Base-by-base conservation (phyloP, 352 stramenopile species). In the Phytophthora sp. region DNA sequence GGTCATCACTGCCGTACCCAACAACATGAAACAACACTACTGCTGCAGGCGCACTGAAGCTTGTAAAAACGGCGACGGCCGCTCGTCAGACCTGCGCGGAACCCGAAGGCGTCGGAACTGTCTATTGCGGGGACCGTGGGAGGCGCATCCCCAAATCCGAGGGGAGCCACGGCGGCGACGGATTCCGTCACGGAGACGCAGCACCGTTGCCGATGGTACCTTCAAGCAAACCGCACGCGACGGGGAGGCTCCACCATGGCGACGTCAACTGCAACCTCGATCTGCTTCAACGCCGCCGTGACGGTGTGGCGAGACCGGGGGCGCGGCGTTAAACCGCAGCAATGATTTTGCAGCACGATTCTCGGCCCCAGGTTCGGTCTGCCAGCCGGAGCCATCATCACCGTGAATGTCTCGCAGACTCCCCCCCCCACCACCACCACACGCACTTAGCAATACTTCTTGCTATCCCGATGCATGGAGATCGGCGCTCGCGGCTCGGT, bases 81-180 rank as follows among this genome's bases (percentile, higher is more conserved):
- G 29, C 24, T 46, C 44, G 33, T 57, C 50, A 57, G 52, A 47
- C 20, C 23, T 20, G 42, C 52, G 44, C 16, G 29, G 23, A 44
- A 45, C 16, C 57, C 15, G 18, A 51, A 29, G 27, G 46, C 18
- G 47, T 46, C 36, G 41, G 63, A 71, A 71, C 63, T 31, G 63
- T 66, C 63, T 66, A 52, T 52, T 60, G 62, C 61, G 23, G 60
- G 27, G 46, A 71, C 39, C 41, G 55, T 71, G 63, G 63, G 63
- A 71, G 63, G 39, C 56, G 38, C 63, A 71, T 71, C 63, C 31
- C 57, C 57, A 67, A 72, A 72, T 68, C 64, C 41, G 35, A 39
- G 23, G 44, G 51, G 64, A 72, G 46, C 35, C 35, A 45, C 61
- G 3, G 18, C 18, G n/a, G 18, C 20, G 31, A 21, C 49, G 7